phyloP scores from a whole-genome alignment of 2,329 filamentous ascomycete species.

The Trichophyton benhamiae region DNA sequence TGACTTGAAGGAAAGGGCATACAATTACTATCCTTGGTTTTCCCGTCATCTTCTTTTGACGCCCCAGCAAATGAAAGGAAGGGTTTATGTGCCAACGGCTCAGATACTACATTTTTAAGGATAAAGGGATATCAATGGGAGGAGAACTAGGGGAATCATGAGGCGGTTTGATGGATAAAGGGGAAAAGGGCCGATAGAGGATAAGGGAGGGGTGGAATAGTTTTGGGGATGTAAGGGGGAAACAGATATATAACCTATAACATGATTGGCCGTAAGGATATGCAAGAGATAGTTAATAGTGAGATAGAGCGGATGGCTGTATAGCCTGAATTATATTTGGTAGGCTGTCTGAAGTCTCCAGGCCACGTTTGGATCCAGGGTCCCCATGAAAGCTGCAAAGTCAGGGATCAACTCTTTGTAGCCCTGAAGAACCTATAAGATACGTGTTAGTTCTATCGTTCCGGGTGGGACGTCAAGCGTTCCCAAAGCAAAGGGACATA shows the following conservation, averaged over 20 bases:
- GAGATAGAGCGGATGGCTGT: not conserved
- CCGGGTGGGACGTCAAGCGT: too few species aligned
- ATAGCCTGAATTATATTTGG: constrained; percentile 24
- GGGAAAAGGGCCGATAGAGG: not conserved
- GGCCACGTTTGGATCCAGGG: constrained; percentile 28
- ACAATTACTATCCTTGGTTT: not conserved
- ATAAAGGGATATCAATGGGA: not conserved
- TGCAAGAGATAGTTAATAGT: not conserved
- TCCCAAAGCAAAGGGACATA: not conserved
- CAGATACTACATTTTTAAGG: not conserved
- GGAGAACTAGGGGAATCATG: not conserved
- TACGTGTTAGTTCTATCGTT: too few species aligned
- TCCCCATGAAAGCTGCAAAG: constrained; percentile 35
- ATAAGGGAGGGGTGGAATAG: not conserved
- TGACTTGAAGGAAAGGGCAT: not conserved
- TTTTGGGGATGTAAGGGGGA: not conserved
- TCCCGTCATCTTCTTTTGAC: not conserved
- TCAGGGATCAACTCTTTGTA: constrained; percentile 38
- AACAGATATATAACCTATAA: constrained; percentile 1
- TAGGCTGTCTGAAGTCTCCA: constrained; percentile 34
- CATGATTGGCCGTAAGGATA: not conserved
- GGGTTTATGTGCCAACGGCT: not conserved
- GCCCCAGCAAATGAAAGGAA: not conserved
- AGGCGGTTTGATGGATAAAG: not conserved
- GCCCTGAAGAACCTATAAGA: constrained; percentile 31